These are phyloP conservation scores for Eutypa lata DNA, from an alignment of 2,329 filamentous ascomycete species.

Conservation along the genomic window DNA sequence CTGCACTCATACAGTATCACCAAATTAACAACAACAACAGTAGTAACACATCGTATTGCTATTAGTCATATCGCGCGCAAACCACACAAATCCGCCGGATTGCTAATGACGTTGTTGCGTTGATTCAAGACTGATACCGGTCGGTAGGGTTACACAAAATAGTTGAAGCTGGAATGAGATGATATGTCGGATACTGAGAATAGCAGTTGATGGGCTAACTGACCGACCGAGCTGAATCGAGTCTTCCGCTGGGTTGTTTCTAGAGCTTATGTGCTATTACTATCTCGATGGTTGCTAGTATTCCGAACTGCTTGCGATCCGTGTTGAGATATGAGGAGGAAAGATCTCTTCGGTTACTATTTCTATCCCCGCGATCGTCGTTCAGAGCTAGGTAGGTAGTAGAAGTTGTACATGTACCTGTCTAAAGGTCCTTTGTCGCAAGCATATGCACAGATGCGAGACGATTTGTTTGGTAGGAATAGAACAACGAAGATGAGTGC, in stretches of 20 bases:
- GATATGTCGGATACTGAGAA: no score
- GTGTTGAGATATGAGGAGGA: not conserved
- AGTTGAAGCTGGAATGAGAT: not conserved
- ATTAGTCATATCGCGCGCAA: not conserved
- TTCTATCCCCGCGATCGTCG: slow-evolving; percentile 1
- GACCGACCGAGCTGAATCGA: no score
- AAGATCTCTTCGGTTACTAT: not conserved
- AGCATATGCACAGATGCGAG: slow-evolving; percentile 15
- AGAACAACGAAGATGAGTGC: slow-evolving; percentile 8
- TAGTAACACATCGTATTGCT: not conserved
- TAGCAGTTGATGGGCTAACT: no score
- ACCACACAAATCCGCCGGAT: not conserved
- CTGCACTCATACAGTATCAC: not conserved
- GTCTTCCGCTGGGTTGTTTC: no score
- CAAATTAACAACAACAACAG: not conserved
- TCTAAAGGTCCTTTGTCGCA: slow-evolving; percentile 21
- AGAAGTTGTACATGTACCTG: slow-evolving; percentile 12
- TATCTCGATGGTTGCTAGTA: not conserved
- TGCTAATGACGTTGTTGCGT: not conserved
- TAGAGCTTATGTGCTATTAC: no score
- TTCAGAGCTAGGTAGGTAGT: not conserved
- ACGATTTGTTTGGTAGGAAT: slow-evolving; percentile 10
- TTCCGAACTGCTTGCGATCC: not conserved
- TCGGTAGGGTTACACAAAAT: not conserved
- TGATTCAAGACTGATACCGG: not conserved